Evolutionary conservation across 257 asterid genomes (phyloP), one percentile per base, ranked within the genome.

Genomic region (Solanum peruvianum): DNA sequence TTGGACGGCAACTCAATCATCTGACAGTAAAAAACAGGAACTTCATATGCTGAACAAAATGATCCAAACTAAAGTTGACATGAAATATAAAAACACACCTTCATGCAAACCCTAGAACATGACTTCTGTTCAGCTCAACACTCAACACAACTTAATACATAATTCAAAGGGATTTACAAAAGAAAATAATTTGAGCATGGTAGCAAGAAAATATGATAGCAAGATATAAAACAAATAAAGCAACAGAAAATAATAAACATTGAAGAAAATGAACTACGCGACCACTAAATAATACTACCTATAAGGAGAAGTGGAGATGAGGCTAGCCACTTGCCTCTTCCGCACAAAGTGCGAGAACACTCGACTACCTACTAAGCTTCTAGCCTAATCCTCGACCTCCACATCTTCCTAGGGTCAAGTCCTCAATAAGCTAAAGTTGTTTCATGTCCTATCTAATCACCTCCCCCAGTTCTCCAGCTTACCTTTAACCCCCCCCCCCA

Each of bases 1-100:
- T 93, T 95, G 77, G 99, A 97, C 41, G 99, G 99, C 80, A 97
- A 90, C 93, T 97, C 99, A 60, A 97, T 95, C 98, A 97, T 97
- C 97, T 94, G 88, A 83, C 83, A 75, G 66, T 64, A 62, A 87
- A 86, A 80, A 35, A 86, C 45, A 81, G 69, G 85, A 81, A 81
- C 69, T 81, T 80, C 67, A 81, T 81, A 29, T 81, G 85, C 85
- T 29, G 69, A 81, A 49, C 45, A 29, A 80, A 81, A 29, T 49
- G 69, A 49, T 49, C 69, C 85, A 81, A 80, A 52, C 44, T 78
- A 81, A 81, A 49, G 69, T 29, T 49, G 42, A 52, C 49, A 81
- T 49, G 85, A 81, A 29, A 81, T 10, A 47, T 49, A 49, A 80
- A 29, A 81, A 52, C 15, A 21, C 42, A 80, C 69, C 29, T 47